phyloP scores from a whole-genome alignment of 306 rosid species.

The Citrullus mucosospermus region DNA sequence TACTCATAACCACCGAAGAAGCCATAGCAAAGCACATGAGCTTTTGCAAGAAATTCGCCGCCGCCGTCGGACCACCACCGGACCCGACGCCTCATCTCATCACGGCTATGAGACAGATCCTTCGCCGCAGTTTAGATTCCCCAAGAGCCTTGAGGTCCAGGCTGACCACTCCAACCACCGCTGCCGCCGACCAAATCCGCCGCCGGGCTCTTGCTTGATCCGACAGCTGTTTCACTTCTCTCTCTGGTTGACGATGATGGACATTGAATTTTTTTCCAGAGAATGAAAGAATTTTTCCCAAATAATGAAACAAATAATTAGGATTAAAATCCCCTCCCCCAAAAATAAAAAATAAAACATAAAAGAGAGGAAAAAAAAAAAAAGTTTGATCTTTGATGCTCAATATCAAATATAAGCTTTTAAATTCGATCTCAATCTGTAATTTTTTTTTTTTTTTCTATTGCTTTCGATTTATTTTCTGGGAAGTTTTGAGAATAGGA shows the following conservation, averaged over 20 bases:
- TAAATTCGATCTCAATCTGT: not conserved
- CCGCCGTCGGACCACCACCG: constrained; percentile 59
- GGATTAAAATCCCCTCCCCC: not conserved
- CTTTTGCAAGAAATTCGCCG: constrained; percentile 52
- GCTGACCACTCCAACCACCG: constrained; percentile 29
- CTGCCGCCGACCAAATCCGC: not conserved
- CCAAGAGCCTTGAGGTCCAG: constrained; percentile 51
- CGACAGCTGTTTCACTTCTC: not conserved
- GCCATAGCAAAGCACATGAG: constrained; percentile 69
- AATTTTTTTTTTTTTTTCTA: not conserved
- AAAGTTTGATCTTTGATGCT: not conserved
- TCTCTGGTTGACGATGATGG: not conserved
- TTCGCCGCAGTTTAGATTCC: constrained; percentile 64
- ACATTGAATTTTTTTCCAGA: not conserved
- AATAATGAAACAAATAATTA: not conserved
- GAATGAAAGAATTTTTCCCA: not conserved
- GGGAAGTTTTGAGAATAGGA: not conserved
- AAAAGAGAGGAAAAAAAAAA: not conserved
- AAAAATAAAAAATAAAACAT: not conserved
- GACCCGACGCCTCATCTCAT: constrained; percentile 67
- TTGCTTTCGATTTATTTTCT: not conserved
- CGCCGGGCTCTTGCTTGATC: not conserved
- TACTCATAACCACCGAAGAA: constrained; percentile 66
- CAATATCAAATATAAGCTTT: not conserved
- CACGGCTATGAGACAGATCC: constrained; percentile 80